Percentiles rank a stretch among this genome's conserved stretches.
These are phyloP conservation scores for Cryptococcus sp. DNA, from an alignment of 1,284 basidiomycete genomes.

Conservation along the genomic window DNA sequence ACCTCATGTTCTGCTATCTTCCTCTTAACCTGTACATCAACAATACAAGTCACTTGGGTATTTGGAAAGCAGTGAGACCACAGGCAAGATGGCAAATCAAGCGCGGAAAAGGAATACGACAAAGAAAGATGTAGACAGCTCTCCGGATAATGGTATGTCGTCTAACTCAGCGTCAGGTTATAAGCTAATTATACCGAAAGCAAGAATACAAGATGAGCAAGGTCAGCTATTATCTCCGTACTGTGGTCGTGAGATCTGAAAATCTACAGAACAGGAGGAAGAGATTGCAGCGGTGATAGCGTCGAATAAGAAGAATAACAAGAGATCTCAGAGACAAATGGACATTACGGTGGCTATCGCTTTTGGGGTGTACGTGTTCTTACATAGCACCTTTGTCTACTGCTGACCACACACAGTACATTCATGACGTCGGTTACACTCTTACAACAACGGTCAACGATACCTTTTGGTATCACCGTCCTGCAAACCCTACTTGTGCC, in stretches of 20 bases:
- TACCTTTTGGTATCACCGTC: slow-evolving; percentile 7
- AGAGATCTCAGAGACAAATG: slow-evolving; percentile 19
- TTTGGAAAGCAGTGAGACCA: too few species aligned
- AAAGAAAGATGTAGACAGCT: slow-evolving; percentile 8
- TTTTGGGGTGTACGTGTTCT: slow-evolving; percentile 26
- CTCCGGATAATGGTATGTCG: background rate
- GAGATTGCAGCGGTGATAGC: slow-evolving; percentile 25
- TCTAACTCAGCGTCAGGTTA: background rate
- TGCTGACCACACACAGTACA: background rate
- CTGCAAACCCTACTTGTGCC: slow-evolving; percentile 27
- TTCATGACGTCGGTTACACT: slow-evolving; percentile 11
- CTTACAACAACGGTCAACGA: slow-evolving; percentile 2
- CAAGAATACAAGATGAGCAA: slow-evolving; percentile 4
- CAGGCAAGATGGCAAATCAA: background rate
- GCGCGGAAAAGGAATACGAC: slow-evolving; percentile 13
- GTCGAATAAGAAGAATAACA: slow-evolving; percentile 24
- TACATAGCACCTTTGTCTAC: background rate
- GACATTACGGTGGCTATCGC: slow-evolving; percentile 28
- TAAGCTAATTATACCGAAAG: background rate
- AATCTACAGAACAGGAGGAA: slow-evolving; percentile 30
- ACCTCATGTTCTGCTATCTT: too few species aligned
- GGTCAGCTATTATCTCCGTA: background rate
- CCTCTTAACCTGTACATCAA: too few species aligned
- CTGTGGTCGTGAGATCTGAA: background rate
- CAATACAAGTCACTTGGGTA: too few species aligned